Base-by-base conservation (phyloP, 345 rosid species). In the Boechera divaricarpa region DNA sequence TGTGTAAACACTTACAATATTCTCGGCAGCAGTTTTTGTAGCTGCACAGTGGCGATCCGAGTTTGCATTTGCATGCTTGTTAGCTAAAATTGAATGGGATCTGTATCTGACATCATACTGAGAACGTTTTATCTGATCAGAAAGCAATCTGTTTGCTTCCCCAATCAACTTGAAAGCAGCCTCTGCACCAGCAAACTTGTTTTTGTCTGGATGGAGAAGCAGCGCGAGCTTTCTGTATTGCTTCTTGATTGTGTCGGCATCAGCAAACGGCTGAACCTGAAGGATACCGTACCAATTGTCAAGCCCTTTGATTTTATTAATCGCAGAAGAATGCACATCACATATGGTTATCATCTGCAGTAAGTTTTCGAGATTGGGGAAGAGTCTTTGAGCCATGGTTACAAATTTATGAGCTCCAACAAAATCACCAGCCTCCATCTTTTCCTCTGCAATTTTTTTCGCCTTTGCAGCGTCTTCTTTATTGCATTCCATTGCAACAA, bases 131-230 rank as follows among this genome's bases (percentile, higher is more conserved):
- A n/a, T 41, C 60, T 49, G 72, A 82, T 94, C 94, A 29, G 87
- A 47, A 29, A 92, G 93, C 68, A 78, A 49, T 82, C 87, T 86
- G 51, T 90, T 60, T 11, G 96, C 98, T 86, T 94, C 98, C 67
- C 90, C 91, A 82, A 94, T 85, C 74, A 92, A 75, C 87, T 94
- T 94, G 69, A 94, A 94, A 83, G 97, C 98, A 68, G 92, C 87
- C 75, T 94, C 98, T 5, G 98, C 90, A 57, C 98, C 98, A 78
- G 87, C 53, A 80, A 85, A 87, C 74, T 92, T 88, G 74, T 94
- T 94, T 84, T 90, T 94, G 69, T 94, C 98, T 0, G 98, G 97
- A 87, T 94, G 98, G 70, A 94, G 93, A 36, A 83, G 74, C 72
- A 92, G 82, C 0, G 92, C 97, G 7, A 90, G 85, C 86, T 85